Percentiles rank a stretch among this genome's conserved stretches.
Evolutionary conservation across 129 eudicot genomes (phyloP).

Genomic region (Gnaphalium uliginosum): DNA sequence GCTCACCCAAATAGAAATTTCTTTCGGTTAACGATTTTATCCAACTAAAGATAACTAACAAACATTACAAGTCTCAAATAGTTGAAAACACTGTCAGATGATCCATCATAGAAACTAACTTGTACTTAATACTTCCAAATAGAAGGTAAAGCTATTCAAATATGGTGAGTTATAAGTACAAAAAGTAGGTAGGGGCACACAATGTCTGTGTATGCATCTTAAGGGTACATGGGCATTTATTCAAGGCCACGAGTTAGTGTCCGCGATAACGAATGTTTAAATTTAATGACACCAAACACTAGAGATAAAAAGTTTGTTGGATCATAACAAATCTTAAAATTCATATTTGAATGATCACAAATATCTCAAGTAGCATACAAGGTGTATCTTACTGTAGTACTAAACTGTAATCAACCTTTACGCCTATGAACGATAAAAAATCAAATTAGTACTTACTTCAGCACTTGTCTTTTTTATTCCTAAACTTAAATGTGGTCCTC

Average conservation of each 20-base stretch:
- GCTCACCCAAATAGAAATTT: neutral
- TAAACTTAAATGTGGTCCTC: constrained; percentile 66
- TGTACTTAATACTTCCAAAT: constrained; percentile 4
- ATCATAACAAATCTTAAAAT: constrained; percentile 7
- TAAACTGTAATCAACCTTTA: neutral
- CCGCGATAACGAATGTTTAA: neutral
- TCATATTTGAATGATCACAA: neutral
- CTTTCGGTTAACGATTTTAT: constrained; percentile 16
- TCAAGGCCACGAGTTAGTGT: constrained; percentile 19
- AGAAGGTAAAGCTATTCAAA: constrained; percentile 12
- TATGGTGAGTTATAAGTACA: constrained; percentile 19
- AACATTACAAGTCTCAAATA: constrained; percentile 11
- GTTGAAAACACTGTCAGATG: neutral
- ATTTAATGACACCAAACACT: neutral
- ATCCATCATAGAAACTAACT: constrained; percentile 7
- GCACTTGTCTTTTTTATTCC: constrained; percentile 39
- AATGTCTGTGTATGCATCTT: constrained; percentile 28
- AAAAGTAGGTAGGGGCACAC: constrained; percentile 28
- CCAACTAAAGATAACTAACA: neutral
- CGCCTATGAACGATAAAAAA: constrained; percentile 7
- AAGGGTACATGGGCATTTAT: constrained; percentile 20
- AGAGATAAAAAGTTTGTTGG: constrained; percentile 10
- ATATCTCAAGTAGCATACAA: constrained; percentile 5
- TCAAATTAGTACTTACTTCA: constrained; percentile 19
- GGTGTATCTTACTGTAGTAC: neutral